A percentile compares a stretch with the other conserved stretches of the same genome.
Evolutionary conservation across 805 yeast genomes (phyloP).

Genomic region (Candida methanosorbosa): DNA sequence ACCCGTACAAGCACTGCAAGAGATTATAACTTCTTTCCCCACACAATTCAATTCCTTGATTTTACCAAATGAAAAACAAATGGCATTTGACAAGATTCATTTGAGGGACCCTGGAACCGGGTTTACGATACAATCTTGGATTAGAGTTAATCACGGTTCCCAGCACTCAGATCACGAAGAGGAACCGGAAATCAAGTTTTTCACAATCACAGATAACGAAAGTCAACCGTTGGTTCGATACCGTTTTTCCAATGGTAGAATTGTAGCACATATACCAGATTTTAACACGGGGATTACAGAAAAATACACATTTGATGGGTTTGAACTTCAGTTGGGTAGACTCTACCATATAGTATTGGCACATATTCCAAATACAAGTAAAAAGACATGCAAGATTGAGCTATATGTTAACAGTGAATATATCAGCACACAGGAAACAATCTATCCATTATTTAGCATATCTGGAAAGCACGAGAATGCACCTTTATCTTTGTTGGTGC

Average conservation of each 20-base stretch:
- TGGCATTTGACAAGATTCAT: constrained; percentile 6
- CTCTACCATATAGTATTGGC: constrained; percentile 19
- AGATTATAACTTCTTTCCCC: constrained; percentile 3
- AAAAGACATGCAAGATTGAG: constrained; percentile 28
- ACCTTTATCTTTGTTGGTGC: constrained; percentile 30
- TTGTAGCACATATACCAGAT: too few species aligned
- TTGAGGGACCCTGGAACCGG: constrained; percentile 8
- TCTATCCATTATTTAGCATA: constrained; percentile 5
- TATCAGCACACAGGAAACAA: constrained; percentile 18
- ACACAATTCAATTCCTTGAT: constrained; percentile 5
- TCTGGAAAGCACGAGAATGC: background rate
- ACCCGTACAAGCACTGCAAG: constrained; percentile 1
- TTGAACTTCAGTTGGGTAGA: constrained; percentile 14
- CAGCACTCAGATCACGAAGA: too few species aligned
- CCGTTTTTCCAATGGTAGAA: constrained; percentile 8
- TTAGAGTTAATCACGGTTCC: constrained; percentile 8
- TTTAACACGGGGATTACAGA: constrained; percentile 2
- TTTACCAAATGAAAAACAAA: constrained; percentile 4
- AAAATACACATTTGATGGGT: constrained; percentile 17
- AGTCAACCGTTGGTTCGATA: constrained; percentile 4
- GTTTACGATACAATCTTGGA: constrained; percentile 18
- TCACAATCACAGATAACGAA: constrained; percentile 1
- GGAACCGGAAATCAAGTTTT: too few species aligned
- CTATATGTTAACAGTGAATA: constrained; percentile 43
- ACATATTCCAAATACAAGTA: constrained; percentile 12